A percentile compares a stretch with the other conserved stretches of the same genome.
These are phyloP conservation scores for Naganishia cerealis DNA, from an alignment of 1,284 basidiomycete genomes.

Conservation along the genomic window DNA sequence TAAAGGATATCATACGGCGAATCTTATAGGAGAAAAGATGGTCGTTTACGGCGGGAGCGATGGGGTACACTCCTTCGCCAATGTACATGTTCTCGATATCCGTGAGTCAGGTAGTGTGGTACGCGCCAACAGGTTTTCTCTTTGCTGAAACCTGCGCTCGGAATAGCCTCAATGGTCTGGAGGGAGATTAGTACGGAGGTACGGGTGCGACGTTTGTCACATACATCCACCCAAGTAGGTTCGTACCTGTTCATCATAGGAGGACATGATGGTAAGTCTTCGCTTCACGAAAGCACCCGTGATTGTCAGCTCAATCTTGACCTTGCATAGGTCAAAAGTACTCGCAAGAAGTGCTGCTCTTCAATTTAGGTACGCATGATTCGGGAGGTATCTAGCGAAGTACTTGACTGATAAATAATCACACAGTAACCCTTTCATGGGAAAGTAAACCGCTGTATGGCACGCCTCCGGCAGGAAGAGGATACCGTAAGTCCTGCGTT, in stretches of 20 bases:
- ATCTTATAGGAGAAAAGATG: conserved; percentile 73
- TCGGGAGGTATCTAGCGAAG: not conserved
- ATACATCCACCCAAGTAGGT: conserved; percentile 87
- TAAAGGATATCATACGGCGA: conserved; percentile 87
- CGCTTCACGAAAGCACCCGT: not conserved
- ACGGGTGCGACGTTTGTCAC: conserved; percentile 72
- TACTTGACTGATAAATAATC: conserved; percentile 45
- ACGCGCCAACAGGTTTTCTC: not conserved
- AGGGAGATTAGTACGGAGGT: conserved; percentile 62
- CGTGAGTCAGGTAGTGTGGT: conserved; percentile 58
- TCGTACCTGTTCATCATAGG: conserved; percentile 86
- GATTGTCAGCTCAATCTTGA: not conserved
- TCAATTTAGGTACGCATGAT: conserved; percentile 70
- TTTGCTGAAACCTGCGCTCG: not conserved
- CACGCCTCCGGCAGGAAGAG: conserved; percentile 66
- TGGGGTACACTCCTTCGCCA: conserved; percentile 67
- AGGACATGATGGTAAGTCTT: conserved; percentile 67
- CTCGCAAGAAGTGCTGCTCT: conserved; percentile 73
- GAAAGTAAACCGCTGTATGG: conserved; percentile 66
- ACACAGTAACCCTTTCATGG: conserved; percentile 64
- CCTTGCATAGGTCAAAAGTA: conserved; percentile 61
- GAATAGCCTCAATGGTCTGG: conserved; percentile 70
- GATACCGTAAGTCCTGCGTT: conserved; percentile 61
- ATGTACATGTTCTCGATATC: conserved; percentile 82
- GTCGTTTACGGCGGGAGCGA: conserved; percentile 55